These are phyloP conservation scores for Aspergillus fijiensis DNA, from an alignment of 2,329 filamentous ascomycete species.

Conservation along the genomic window DNA sequence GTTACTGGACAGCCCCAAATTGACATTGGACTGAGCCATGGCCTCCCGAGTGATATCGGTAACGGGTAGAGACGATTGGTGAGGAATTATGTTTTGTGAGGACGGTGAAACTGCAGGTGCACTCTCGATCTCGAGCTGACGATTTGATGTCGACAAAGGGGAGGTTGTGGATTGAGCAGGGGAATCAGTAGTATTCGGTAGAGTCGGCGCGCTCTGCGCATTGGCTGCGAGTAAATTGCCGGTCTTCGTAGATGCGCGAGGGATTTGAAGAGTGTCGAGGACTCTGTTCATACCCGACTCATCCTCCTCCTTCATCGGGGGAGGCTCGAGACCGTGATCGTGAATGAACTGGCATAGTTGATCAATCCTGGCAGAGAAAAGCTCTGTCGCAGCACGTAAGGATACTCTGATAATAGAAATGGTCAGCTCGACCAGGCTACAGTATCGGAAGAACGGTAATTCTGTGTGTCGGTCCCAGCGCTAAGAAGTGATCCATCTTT, in stretches of 20 bases:
- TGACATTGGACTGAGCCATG: constrained; percentile 23
- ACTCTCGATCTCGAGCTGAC: constrained; percentile 12
- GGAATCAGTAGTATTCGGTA: constrained; percentile 1
- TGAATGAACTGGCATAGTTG: constrained; percentile 44
- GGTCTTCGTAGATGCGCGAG: constrained; percentile 14
- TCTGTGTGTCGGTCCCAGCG: background rate
- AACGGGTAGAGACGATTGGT: constrained; percentile 15
- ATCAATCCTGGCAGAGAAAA: constrained; percentile 41
- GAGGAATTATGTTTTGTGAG: constrained; percentile 14
- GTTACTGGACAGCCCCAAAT: constrained; percentile 6
- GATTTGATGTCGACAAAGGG: constrained; percentile 8
- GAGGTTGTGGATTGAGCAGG: constrained; percentile 18
- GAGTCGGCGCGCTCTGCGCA: background rate
- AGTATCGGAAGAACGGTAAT: background rate
- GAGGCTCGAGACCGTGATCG: constrained; percentile 41
- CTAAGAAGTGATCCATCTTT: background rate
- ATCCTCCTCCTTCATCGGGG: constrained; percentile 41
- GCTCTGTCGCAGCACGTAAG: constrained; percentile 18
- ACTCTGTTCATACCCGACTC: constrained; percentile 40
- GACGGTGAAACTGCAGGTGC: constrained; percentile 12
- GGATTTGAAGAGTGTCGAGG: constrained; percentile 39
- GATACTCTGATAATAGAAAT: constrained; percentile 13
- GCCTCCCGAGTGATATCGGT: constrained; percentile 17
- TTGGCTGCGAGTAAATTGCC: background rate
- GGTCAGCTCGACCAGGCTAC: constrained; percentile 3